Base-by-base conservation (phyloP, 306 rosid genomes). In the Fagus crenata region DNA sequence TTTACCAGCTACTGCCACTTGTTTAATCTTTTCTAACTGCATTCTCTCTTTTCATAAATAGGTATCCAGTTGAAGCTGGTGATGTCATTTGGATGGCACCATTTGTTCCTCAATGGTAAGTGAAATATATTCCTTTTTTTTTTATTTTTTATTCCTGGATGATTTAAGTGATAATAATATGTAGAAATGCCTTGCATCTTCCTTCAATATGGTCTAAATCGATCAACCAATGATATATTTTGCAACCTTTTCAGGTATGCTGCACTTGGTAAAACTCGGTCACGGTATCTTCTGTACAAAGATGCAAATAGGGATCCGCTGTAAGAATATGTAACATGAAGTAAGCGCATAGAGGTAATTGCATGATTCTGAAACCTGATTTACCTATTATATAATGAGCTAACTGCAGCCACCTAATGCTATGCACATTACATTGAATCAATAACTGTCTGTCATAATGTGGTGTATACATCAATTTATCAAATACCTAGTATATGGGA, bases 51-150 rank as follows among this genome's bases (percentile, higher is more conserved):
- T 71, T 61, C 67, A 53, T 42, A 42, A 43, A 77, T 58, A 95
- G 99, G 99, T 95, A 92, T 82, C 93, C 97, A 14, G 89, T 95
- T 83, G 90, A 95, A 81, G 88, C 97, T 1, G 99, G 97, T 49
- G 97, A 95, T 86, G 97, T 59, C 70, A 95, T 95, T 85, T 95
- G 97, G 99, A 95, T 92, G 99, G 97, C 99, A 17, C 99, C 99
- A 67, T 95, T 92, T 68, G 89, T 92, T 69, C 97, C 97, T 71
- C 99, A 95, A 77, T 95, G 99, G 97, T 95, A 60, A 72, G 87
- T 69, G 14, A 74, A 73, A 77, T 39, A 28, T 15, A 43, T 35
- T 17, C 68, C 12, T 49, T 53, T 2, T 36, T 37, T n/a, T n/a
- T 22, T 22, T 22, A 22, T 22, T 22, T 22, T 22, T 46, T 63